phyloP scores from a whole-genome alignment of 768 basidiomycete genomes.

The Terana coerulea region DNA sequence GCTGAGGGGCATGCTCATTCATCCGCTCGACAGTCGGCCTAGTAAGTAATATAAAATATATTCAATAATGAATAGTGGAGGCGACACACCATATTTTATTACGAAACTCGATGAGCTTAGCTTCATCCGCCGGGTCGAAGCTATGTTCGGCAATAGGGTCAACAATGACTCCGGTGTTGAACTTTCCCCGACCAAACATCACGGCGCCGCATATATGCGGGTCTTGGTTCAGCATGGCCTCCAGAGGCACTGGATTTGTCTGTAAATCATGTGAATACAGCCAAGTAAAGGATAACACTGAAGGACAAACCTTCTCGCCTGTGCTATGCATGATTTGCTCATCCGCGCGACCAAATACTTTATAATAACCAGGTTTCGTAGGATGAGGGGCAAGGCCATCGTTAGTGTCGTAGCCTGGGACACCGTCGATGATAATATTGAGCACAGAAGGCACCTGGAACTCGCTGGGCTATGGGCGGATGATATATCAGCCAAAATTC shows the following conservation, averaged over 20 bases:
- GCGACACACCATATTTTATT: conserved; percentile 19
- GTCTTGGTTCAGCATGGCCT: conserved; percentile 32
- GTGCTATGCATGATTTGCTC: conserved; percentile 39
- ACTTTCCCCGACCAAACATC: conserved; percentile 33
- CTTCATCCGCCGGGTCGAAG: conserved; percentile 23
- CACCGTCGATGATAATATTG: conserved; percentile 30
- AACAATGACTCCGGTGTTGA: conserved; percentile 30
- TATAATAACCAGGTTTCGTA: conserved; percentile 31
- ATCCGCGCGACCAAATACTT: conserved; percentile 38
- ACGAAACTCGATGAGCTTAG: conserved; percentile 21
- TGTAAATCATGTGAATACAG: neutral
- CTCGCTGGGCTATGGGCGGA: neutral
- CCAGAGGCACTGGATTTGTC: conserved; percentile 32
- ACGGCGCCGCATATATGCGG: conserved; percentile 26
- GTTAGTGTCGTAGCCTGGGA: conserved; percentile 32
- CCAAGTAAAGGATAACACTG: neutral
- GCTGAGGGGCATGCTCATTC: conserved; percentile 40
- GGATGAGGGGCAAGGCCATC: conserved; percentile 41
- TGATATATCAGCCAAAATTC: conserved; percentile 18
- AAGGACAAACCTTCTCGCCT: too few relatives aligned
- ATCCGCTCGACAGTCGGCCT: conserved; percentile 40
- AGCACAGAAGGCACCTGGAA: conserved; percentile 18
- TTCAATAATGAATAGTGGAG: neutral
- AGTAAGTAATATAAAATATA: conserved; percentile 9
- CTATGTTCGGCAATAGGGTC: conserved; percentile 24